A percentile compares a stretch with the other conserved stretches of the same genome.
These are phyloP conservation scores for Rhodotorula babjevae DNA, from an alignment of 768 basidiomycete genomes.

Conservation along the genomic window DNA sequence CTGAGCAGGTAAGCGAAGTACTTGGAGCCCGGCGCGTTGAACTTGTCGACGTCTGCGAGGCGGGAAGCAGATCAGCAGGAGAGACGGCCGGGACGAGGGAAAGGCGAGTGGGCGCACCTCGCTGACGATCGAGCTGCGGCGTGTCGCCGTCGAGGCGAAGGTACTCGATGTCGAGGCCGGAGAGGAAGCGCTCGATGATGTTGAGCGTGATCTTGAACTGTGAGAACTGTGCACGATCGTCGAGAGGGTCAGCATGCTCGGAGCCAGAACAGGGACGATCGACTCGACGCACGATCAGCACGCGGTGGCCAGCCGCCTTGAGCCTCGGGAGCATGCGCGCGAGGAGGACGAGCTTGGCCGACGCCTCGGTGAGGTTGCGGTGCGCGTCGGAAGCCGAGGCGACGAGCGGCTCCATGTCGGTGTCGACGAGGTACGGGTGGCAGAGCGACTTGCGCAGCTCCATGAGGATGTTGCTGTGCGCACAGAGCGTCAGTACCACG, in stretches of 20 bases:
- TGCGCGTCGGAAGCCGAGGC: constrained; percentile 17
- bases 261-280: no score
- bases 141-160: constrained; percentile 67
- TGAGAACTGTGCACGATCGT: constrained; percentile 28
- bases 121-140: constrained; percentile 72
- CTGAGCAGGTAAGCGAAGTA: constrained; percentile 82
- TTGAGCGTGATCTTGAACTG: constrained; percentile 99
- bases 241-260: not conserved
- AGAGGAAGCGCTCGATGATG: constrained; percentile 93
- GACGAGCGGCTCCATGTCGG: constrained; percentile 37
- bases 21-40: constrained; percentile 80
- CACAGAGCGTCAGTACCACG: not conserved
- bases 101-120: not conserved
- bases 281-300: constrained; percentile 56
- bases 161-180: constrained; percentile 58
- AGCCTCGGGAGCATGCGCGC: constrained; percentile 82
- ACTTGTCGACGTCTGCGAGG: constrained; percentile 79
- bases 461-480: constrained; percentile 71
- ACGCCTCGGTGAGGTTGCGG: constrained; percentile 39
- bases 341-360: constrained; percentile 69
- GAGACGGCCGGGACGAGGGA: constrained; percentile 60
- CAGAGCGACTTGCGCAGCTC: constrained; percentile 95
- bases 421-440: constrained; percentile 53
- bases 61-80: constrained; percentile 65
- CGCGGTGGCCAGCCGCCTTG: constrained; percentile 83